Percentiles rank a stretch among this genome's conserved stretches.
Conservation (phyloP, 2,329 filamentous ascomycete genomes). For the Fusarium sarcochroum region DNA sequence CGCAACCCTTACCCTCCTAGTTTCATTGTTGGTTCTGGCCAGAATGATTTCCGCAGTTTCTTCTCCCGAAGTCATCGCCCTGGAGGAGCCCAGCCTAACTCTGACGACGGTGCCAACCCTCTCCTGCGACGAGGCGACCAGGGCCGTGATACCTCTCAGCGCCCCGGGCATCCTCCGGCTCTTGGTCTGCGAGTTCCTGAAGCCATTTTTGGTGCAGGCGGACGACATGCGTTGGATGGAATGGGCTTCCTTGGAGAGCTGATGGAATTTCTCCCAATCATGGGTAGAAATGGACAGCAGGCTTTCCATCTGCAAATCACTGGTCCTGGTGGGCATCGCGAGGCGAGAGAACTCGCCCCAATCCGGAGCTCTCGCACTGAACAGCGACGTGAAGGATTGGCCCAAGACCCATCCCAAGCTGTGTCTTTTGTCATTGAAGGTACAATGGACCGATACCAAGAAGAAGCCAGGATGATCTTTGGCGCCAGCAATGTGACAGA, state of each 20-base stretch:
- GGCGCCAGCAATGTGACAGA: conserved; percentile 74
- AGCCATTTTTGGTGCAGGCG: conserved; percentile 58
- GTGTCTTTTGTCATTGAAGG: conserved; percentile 80
- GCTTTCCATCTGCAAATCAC: conserved; percentile 73
- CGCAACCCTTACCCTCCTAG: conserved; percentile 73
- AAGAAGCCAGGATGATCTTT: conserved; percentile 91
- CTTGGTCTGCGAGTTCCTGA: conserved; percentile 67
- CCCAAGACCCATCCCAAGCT: conserved; percentile 78
- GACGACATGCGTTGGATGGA: conserved; percentile 59
- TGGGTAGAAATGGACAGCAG: conserved; percentile 62
- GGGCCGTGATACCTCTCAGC: conserved; percentile 62
- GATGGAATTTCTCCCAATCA: conserved; percentile 67
- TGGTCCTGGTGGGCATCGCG: conserved; percentile 62
- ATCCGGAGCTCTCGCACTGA: conserved; percentile 62
- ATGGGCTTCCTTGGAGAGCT: conserved; percentile 70
- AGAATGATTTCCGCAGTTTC: conserved; percentile 68
- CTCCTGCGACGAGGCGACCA: conserved; percentile 77
- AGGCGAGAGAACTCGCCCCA: conserved; percentile 64
- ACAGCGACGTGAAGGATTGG: conserved; percentile 61
- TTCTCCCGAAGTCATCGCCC: conserved; percentile 67
- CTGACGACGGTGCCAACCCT: conserved; percentile 89
- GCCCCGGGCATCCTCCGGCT: conserved; percentile 64
- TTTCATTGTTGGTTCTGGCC: conserved; percentile 67
- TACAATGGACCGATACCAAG: conserved; percentile 85
- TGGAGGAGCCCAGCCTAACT: conserved; percentile 66